phyloP scores from a whole-genome alignment of 169 alveolate species.

The Eimeria tenella region DNA sequence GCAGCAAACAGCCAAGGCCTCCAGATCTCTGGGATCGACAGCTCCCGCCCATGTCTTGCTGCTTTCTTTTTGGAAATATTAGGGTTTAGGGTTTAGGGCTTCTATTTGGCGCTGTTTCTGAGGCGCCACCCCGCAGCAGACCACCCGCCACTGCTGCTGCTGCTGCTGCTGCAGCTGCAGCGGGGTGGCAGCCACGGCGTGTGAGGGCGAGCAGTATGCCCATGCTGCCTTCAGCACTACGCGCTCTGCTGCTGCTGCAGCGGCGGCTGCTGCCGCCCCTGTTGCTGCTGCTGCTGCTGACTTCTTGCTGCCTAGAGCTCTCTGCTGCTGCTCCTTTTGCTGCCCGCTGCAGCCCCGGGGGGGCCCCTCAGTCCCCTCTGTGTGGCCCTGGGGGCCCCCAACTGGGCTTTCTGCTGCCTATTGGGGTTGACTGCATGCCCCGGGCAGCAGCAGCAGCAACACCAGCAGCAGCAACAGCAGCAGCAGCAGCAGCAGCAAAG shows the following conservation, averaged over 20 bases:
- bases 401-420: background rate
- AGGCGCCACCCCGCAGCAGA: too few species aligned
- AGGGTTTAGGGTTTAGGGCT: too few species aligned
- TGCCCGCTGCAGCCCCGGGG: constrained; percentile 8
- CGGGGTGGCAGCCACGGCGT: background rate
- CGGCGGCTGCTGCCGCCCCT: background rate
- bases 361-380: background rate
- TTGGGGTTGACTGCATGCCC: background rate
- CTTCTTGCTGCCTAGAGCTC: background rate
- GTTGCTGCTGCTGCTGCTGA: background rate
- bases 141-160: constrained; percentile 8
- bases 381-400: background rate
- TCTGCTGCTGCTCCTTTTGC: background rate
- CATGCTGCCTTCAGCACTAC: background rate
- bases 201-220: background rate
- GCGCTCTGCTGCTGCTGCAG: background rate
- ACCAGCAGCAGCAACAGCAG: constrained; percentile 12
- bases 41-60: too few species aligned
- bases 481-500: constrained; percentile 27
- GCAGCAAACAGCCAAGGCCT: too few species aligned
- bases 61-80: too few species aligned
- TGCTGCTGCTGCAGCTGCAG: constrained; percentile 32
- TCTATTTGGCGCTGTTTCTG: too few species aligned
- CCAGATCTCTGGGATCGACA: too few species aligned
- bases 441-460: background rate